phyloP scores from a whole-genome alignment of 208 protist genomes.

The Novymonas esmeraldas region DNA sequence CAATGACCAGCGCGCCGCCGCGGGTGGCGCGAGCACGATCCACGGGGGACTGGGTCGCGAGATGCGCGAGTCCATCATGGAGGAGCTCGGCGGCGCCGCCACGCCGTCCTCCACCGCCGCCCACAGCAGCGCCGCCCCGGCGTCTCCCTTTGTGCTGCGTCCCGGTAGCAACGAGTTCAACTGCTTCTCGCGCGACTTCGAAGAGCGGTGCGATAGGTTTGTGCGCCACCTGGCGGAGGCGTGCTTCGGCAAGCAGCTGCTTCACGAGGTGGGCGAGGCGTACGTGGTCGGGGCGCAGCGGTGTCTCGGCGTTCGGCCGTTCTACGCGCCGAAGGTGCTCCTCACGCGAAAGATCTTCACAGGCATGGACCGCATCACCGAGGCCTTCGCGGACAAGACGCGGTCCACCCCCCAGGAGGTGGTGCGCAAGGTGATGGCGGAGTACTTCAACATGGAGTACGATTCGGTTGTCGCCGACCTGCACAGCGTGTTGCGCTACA shows the following conservation, averaged over 20 bases:
- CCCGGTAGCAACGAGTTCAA: constrained; percentile 72
- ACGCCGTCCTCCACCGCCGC: too few species aligned
- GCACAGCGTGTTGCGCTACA: constrained; percentile 62
- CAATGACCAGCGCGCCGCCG: too few species aligned
- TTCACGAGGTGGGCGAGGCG: constrained; percentile 77
- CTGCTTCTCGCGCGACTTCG: constrained; percentile 80
- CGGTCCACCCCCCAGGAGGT: constrained; percentile 38
- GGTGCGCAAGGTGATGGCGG: constrained; percentile 57
- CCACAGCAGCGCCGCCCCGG: too few species aligned
- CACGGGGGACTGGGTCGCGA: constrained; percentile 27
- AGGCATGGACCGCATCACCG: constrained; percentile 64
- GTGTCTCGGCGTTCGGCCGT: constrained; percentile 76
- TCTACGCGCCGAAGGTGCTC: constrained; percentile 81
- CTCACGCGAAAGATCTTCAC: constrained; percentile 66
- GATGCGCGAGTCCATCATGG: constrained; percentile 44
- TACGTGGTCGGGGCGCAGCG: constrained; percentile 81
- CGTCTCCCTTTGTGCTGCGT: constrained; percentile 46
- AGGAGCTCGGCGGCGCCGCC: constrained; percentile 48
- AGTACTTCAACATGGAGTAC: constrained; percentile 91
- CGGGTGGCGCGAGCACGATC: too few species aligned
- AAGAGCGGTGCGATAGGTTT: constrained; percentile 70
- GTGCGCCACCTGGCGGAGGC: constrained; percentile 57
- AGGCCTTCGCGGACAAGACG: constrained; percentile 54
- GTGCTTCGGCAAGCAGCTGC: constrained; percentile 80
- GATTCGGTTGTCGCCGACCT: constrained; percentile 77